phyloP scores from a whole-genome alignment of 495 filamentous ascomycete species.

The Penicillium cinerascens region DNA sequence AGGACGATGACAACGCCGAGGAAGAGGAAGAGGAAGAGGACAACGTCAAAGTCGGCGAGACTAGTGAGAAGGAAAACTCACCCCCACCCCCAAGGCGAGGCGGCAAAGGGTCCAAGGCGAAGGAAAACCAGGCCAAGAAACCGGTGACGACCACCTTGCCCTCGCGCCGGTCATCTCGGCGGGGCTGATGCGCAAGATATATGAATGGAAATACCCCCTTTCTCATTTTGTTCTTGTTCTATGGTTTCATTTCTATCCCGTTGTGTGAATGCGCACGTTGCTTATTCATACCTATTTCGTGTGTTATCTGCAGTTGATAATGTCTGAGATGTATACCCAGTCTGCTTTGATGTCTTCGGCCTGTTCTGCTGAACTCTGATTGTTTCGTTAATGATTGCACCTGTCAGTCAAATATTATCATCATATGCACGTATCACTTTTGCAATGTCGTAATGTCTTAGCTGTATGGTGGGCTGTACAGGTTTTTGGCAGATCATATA shows the following conservation, averaged over 20 bases:
- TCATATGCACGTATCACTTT: not conserved
- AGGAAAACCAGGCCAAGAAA: slow-evolving; percentile 14
- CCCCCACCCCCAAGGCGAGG: slow-evolving; percentile 25
- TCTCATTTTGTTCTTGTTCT: slow-evolving; percentile 6
- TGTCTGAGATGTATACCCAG: slow-evolving; percentile 39
- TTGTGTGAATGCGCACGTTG: slow-evolving; percentile 3
- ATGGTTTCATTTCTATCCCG: not conserved
- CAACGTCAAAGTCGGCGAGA: slow-evolving; percentile 10
- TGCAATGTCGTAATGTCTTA: not conserved
- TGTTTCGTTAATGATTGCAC: not conserved
- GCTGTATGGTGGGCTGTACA: too few species aligned
- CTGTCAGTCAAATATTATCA: not conserved
- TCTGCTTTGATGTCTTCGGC: slow-evolving; percentile 17
- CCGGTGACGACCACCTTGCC: slow-evolving; percentile 28
- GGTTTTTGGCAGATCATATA: too few species aligned
- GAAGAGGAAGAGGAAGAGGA: slow-evolving; percentile 9
- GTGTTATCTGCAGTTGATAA: slow-evolving; percentile 16
- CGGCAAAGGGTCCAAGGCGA: slow-evolving; percentile 13
- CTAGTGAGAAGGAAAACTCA: slow-evolving; percentile 23
- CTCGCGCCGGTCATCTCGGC: slow-evolving; percentile 40
- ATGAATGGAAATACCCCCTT: slow-evolving; percentile 1
- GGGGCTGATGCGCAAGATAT: slow-evolving; percentile 19
- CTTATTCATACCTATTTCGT: slow-evolving; percentile 14
- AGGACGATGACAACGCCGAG: slow-evolving; percentile 21
- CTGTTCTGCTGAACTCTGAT: not conserved